A percentile compares a stretch with the other conserved stretches of the same genome.
Evolutionary conservation across 2,329 filamentous ascomycete genomes (phyloP).

Genomic region (Xylaria sp.): DNA sequence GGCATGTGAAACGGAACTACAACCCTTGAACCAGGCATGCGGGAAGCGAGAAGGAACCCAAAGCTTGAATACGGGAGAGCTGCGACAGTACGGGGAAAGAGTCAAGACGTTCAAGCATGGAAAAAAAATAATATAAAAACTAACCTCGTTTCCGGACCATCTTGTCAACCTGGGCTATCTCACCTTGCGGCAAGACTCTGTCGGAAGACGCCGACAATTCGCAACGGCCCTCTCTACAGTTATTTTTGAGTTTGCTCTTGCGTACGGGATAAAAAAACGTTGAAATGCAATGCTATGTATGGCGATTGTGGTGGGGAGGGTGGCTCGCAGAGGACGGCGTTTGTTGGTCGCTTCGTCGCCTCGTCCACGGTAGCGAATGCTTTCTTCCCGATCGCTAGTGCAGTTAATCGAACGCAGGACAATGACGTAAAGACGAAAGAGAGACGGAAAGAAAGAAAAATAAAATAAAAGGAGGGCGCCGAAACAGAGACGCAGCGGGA

Average conservation of each 20-base stretch:
- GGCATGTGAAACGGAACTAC: slow-evolving; percentile 11
- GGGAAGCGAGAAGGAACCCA: slow-evolving; percentile 9
- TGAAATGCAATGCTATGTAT: slow-evolving; percentile 1
- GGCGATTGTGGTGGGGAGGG: neutral
- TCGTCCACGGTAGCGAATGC: neutral
- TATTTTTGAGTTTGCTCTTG: slow-evolving; percentile 10
- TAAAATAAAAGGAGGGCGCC: neutral
- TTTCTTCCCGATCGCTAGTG: neutral
- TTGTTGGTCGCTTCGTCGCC: slow-evolving; percentile 8
- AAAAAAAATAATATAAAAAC: slow-evolving; percentile 31
- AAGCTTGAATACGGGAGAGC: neutral
- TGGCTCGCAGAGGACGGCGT: neutral
- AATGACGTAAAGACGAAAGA: slow-evolving; percentile 7
- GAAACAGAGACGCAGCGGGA: neutral
- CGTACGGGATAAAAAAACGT: neutral
- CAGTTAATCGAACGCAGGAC: neutral
- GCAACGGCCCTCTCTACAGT: neutral
- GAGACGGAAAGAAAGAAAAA: neutral
- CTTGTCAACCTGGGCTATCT: slow-evolving; percentile 26
- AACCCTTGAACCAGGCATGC: slow-evolving; percentile 12
- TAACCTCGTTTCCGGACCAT: slow-evolving; percentile 53
- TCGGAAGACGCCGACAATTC: slow-evolving; percentile 13
- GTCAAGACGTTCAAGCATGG: neutral
- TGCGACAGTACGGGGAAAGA: no score
- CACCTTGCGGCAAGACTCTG: slow-evolving; percentile 6